Evolutionary conservation across 768 basidiomycete genomes (phyloP), one percentile per base, ranked within the genome.

Genomic region (Naganishia kalamii): DNA sequence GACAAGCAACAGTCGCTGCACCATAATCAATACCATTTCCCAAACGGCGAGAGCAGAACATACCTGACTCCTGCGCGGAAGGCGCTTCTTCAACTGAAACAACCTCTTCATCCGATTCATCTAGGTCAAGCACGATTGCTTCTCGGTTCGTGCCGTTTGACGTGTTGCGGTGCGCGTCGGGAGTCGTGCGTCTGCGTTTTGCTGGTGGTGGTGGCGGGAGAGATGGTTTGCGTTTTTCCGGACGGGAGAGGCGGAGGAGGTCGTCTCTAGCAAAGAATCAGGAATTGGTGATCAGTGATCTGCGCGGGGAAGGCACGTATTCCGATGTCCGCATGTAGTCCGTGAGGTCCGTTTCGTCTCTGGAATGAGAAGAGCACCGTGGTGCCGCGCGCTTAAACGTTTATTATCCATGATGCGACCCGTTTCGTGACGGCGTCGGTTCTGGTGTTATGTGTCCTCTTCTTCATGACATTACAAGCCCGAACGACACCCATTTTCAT

Each of bases 161-260:
- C n/a, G n/a, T 29, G 10, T 49, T n/a, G 12, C 12, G 12, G 41
- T n/a, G 41, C n/a, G n/a, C n/a, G n/a, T n/a, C 37, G 37, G 10
- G 37, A 40, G 17, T 8, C 37, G 37, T 40, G 40, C 29, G 30
- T 30, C 17, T 21, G 29, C 30, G 46, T 27, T 13, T 40, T 11
- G 62, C 21, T 8, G 33, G 15, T 17, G 46, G 12, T 13, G 46
- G 15, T n/a, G 27, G 4, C 13, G 29, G 25, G 11, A 12, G 27
- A 8, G 48, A 11, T 50, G 63, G 12, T 40, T 63, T 52, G 12
- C 44, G 23, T 60, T 47, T 67, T n/a, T 44, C 21, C 43, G 43
- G n/a, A n/a, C 32, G 43, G 44, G 51, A 41, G 44, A 19, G 54
- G 47, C 40, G 47, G 63, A 35, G 48, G 46, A 27, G 54, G 43